Conservation (phyloP, 352 stramenopile species). For the Thraustochytrium sp. region DNA sequence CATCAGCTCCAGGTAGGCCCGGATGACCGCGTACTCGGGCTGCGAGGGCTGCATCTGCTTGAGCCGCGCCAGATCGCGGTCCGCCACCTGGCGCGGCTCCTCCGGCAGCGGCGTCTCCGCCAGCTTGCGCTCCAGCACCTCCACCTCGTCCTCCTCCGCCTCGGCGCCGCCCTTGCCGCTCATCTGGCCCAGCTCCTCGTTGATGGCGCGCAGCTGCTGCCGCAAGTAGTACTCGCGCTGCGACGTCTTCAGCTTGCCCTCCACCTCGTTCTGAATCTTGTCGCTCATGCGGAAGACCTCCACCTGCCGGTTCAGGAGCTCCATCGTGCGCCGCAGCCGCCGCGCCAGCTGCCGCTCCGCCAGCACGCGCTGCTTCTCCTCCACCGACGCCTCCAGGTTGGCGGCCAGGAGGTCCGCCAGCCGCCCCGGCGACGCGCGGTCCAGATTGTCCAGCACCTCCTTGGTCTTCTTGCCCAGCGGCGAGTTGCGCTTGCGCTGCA, state of each 20-base stretch:
- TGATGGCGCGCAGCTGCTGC: conserved; percentile 52
- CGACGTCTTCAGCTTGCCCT: conserved; percentile 51
- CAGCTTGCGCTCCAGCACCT: background rate
- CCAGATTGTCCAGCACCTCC: conserved; percentile 37
- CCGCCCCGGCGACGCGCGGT: conserved; percentile 46
- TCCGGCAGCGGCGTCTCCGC: background rate
- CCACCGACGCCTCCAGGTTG: conserved; percentile 47
- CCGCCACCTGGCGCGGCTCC: background rate
- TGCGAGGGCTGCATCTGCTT: conserved; percentile 47
- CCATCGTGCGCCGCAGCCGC: conserved; percentile 47
- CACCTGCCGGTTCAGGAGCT: conserved; percentile 51
- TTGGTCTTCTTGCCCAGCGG: conserved; percentile 38
- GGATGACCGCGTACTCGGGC: conserved; percentile 49
- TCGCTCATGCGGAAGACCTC: conserved; percentile 50
- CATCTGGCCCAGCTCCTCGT: conserved; percentile 50
- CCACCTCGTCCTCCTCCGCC: conserved; percentile 34
- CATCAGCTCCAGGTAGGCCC: conserved; percentile 49
- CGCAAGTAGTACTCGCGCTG: conserved; percentile 52
- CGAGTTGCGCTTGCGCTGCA: conserved; percentile 39
- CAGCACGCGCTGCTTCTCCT: conserved; percentile 49
- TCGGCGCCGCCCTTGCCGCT: conserved; percentile 36
- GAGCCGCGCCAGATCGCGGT: conserved; percentile 37
- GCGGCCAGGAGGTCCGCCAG: conserved; percentile 48
- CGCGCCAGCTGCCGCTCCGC: conserved; percentile 47
- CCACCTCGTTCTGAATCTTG: conserved; percentile 53